Percentiles rank a stretch among this genome's conserved stretches.
phyloP scores from a whole-genome alignment of 768 basidiomycete species.

The Rhizopogon salebrosus region DNA sequence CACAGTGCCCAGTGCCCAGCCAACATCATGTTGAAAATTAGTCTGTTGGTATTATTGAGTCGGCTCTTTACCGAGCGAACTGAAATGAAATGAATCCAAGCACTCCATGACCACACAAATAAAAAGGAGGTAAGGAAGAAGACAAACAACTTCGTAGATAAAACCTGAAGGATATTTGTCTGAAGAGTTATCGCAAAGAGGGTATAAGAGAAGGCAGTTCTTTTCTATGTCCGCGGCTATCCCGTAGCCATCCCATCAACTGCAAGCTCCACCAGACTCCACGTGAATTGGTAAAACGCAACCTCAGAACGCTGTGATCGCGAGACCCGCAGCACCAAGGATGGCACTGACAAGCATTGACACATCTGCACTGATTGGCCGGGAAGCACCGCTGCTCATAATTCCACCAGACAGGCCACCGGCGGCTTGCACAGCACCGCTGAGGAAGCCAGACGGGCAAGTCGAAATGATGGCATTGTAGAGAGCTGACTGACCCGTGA shows the following conservation, averaged over 20 bases:
- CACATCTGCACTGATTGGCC: slow-evolving; percentile 17
- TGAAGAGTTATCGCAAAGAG: not conserved
- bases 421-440: slow-evolving; percentile 61
- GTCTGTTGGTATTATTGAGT: not conserved
- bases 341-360: slow-evolving; percentile 26
- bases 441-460: slow-evolving; percentile 73
- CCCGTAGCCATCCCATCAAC: not conserved
- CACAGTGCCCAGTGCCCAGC: not conserved
- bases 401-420: slow-evolving; percentile 45
- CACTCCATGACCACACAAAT: not conserved
- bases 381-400: slow-evolving; percentile 25
- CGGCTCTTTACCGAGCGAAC: not conserved
- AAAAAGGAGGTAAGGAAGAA: not conserved
- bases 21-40: not conserved
- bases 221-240: not conserved
- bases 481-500: slow-evolving; percentile 59
- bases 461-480: slow-evolving; percentile 55
- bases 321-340: slow-evolving; percentile 29
- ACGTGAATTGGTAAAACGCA: not conserved
- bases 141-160: not conserved
- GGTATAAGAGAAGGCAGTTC: not conserved
- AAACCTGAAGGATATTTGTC: not conserved
- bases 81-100: not conserved
- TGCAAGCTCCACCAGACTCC: not conserved
- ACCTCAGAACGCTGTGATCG: slow-evolving; percentile 23